A percentile compares a stretch with the other conserved stretches of the same genome.
phyloP scores from a whole-genome alignment of 306 rosid species.

The Oemleria cerasiformis region DNA sequence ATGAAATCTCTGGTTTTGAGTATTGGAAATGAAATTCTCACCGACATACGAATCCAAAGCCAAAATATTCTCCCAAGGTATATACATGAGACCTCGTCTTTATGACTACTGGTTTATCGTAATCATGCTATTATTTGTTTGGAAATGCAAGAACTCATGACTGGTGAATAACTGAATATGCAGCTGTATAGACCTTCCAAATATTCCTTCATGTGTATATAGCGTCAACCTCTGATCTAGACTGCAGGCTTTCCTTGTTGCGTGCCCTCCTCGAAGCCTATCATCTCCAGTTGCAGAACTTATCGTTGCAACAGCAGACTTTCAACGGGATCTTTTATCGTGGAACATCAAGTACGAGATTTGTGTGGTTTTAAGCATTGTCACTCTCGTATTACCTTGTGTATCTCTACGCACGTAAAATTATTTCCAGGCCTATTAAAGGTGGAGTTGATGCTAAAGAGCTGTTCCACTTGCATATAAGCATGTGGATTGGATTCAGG shows the following conservation, averaged over 20 bases:
- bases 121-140: neutral
- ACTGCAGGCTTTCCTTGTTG: slow-evolving; percentile 30
- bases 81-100: neutral
- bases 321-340: slow-evolving; percentile 31
- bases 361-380: neutral
- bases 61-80: slow-evolving; percentile 41
- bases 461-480: slow-evolving; percentile 30
- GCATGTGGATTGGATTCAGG: slow-evolving; percentile 34
- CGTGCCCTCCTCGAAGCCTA: slow-evolving; percentile 31
- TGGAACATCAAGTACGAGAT: slow-evolving; percentile 33
- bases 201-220: slow-evolving; percentile 35
- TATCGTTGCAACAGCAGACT: slow-evolving; percentile 28
- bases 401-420: neutral
- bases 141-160: neutral
- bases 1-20: slow-evolving; percentile 28
- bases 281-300: slow-evolving; percentile 33
- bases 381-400: neutral
- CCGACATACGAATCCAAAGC: slow-evolving; percentile 33
- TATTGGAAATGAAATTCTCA: slow-evolving; percentile 33
- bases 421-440: slow-evolving; percentile 21
- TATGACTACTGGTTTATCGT: neutral
- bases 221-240: slow-evolving; percentile 32
- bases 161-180: neutral
- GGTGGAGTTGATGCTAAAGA: slow-evolving; percentile 39
- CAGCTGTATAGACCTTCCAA: slow-evolving; percentile 39